Percentiles rank a stretch among this genome's conserved stretches.
These are phyloP conservation scores for Dujonia santamariae DNA, from an alignment of 1,139 yeast genomes.

Conservation along the genomic window DNA sequence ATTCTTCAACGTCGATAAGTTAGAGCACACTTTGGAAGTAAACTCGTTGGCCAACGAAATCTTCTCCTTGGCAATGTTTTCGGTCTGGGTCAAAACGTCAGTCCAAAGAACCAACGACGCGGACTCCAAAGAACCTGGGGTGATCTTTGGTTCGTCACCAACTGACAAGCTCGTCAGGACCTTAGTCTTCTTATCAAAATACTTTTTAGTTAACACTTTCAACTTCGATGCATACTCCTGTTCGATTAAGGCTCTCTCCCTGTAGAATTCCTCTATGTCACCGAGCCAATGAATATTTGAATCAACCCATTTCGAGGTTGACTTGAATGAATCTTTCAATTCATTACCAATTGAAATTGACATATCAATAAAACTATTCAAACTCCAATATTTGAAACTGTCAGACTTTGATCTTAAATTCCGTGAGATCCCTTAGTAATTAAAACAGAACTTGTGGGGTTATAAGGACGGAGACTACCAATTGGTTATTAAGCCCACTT, in stretches of 20 bases:
- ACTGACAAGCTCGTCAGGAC: conserved; percentile 69
- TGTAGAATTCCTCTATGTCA: conserved; percentile 80
- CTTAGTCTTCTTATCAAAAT: conserved; percentile 74
- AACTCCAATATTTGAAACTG: too few species aligned
- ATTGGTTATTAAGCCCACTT: too few species aligned
- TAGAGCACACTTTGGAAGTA: conserved; percentile 58
- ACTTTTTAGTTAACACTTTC: conserved; percentile 61
- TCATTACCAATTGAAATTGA: conserved; percentile 59
- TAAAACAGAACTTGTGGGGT: too few species aligned
- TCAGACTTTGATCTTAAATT: too few species aligned
- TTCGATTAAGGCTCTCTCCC: conserved; percentile 78
- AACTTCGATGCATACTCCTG: conserved; percentile 76
- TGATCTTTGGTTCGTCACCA: conserved; percentile 85
- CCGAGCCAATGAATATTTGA: conserved; percentile 72
- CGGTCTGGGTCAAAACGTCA: conserved; percentile 83
- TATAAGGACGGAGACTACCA: too few species aligned
- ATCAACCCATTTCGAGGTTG: conserved; percentile 72
- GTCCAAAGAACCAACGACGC: conserved; percentile 96
- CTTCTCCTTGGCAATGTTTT: conserved; percentile 71
- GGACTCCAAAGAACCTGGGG: conserved; percentile 93
- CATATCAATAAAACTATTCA: too few species aligned
- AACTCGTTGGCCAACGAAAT: conserved; percentile 60
- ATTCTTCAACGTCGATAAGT: conserved; percentile 51
- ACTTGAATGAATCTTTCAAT: conserved; percentile 73
- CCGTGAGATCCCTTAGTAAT: too few species aligned